Conservation (phyloP, 1,139 yeast species). For the Trichomonascaceae sp. region DNA sequence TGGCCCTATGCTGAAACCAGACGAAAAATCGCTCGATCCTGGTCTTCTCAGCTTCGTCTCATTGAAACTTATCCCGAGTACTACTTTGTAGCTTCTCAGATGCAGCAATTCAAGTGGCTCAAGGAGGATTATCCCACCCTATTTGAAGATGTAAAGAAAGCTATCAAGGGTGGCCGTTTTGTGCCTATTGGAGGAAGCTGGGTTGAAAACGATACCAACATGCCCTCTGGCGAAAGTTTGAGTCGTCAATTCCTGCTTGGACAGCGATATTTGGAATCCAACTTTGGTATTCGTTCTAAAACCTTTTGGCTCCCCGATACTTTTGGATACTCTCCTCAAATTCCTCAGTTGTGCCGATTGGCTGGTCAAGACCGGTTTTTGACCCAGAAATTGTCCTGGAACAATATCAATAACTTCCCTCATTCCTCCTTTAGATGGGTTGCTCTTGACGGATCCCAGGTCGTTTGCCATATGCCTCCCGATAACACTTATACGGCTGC, state of each 20-base stretch:
- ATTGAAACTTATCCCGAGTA: constrained; percentile 89
- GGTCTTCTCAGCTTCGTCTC: constrained; percentile 87
- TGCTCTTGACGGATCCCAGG: constrained; percentile 88
- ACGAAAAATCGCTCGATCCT: constrained; percentile 84
- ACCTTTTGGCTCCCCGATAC: constrained; percentile 96
- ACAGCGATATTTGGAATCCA: constrained; percentile 71
- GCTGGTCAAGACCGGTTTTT: constrained; percentile 80
- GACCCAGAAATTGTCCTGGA: constrained; percentile 95
- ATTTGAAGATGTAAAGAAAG: constrained; percentile 55
- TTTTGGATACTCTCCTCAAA: constrained; percentile 91
- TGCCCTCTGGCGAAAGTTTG: constrained; percentile 88
- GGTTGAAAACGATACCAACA: constrained; percentile 96
- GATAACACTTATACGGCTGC: constrained; percentile 90
- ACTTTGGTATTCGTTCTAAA: constrained; percentile 69
- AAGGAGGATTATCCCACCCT: constrained; percentile 77
- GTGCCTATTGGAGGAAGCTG: constrained; percentile 94
- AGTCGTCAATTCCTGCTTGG: constrained; percentile 86
- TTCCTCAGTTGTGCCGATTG: constrained; percentile 84
- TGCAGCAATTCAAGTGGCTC: constrained; percentile 93
- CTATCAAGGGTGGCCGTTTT: constrained; percentile 62
- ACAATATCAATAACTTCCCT: constrained; percentile 86
- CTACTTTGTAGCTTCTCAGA: constrained; percentile 90
- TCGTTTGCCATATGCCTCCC: constrained; percentile 96
- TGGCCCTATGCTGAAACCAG: constrained; percentile 98
- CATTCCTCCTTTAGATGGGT: constrained; percentile 91